Conservation (phyloP, 2,329 filamentous ascomycete genomes). For the Penicillium rolfsii region DNA sequence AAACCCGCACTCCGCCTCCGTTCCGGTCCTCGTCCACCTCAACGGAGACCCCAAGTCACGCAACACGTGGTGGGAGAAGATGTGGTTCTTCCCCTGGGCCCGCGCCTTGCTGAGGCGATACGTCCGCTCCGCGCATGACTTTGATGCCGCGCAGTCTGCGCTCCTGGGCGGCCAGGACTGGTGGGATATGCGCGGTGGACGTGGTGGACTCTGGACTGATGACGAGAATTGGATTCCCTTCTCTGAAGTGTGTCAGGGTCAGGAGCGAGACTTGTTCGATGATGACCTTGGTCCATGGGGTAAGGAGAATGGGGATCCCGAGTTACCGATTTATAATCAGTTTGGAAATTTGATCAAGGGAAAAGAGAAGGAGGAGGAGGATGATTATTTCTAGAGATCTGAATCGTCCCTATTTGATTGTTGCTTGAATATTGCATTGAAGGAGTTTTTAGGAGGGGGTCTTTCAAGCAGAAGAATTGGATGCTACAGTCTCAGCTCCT, state of each 20-base stretch:
- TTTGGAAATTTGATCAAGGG: slow-evolving; percentile 44
- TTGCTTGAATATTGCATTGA: not conserved
- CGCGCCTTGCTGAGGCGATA: slow-evolving; percentile 56
- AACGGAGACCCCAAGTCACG: slow-evolving; percentile 40
- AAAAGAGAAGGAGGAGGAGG: slow-evolving; percentile 30
- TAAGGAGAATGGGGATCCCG: slow-evolving; percentile 38
- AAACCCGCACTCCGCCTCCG: slow-evolving; percentile 52
- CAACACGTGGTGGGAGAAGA: slow-evolving; percentile 47
- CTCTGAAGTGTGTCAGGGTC: slow-evolving; percentile 52
- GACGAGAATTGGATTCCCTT: slow-evolving; percentile 54
- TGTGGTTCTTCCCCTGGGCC: slow-evolving; percentile 55
- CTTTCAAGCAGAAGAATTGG: not conserved
- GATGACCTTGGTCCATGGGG: slow-evolving; percentile 52
- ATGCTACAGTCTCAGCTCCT: not conserved
- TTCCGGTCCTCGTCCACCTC: slow-evolving; percentile 51
- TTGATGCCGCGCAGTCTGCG: slow-evolving; percentile 48
- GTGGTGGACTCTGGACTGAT: slow-evolving; percentile 59
- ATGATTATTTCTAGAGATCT: not conserved
- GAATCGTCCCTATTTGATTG: not conserved
- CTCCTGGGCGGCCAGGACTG: slow-evolving; percentile 51
- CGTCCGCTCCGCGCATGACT: slow-evolving; percentile 49
- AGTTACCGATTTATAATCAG: slow-evolving; percentile 43
- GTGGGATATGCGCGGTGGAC: slow-evolving; percentile 56
- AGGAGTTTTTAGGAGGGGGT: not conserved
- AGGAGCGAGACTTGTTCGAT: slow-evolving; percentile 52